Evolutionary conservation across 2,329 filamentous ascomycete species (phyloP).

Genomic region (Verticillium albo-atrum): DNA sequence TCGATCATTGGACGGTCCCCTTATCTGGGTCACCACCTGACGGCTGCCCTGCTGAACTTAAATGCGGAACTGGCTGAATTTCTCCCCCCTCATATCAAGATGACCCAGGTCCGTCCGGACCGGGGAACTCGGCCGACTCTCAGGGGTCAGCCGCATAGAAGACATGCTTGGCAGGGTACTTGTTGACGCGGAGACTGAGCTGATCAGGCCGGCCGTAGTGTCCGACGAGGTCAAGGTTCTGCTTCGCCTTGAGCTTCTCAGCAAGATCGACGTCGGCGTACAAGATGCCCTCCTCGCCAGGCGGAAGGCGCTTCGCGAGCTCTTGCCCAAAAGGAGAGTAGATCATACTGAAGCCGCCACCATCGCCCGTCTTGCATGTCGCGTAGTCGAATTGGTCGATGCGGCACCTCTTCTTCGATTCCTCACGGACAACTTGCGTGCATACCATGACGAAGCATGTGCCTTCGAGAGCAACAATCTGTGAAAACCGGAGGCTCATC

Average conservation of each 20-base stretch:
- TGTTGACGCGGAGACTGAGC: constrained; percentile 15
- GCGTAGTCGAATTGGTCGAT: constrained; percentile 12
- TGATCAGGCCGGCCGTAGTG: constrained; percentile 35
- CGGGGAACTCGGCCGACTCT: neutral
- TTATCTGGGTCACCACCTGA: neutral
- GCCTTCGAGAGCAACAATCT: constrained; percentile 39
- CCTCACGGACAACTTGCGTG: constrained; percentile 33
- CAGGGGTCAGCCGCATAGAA: neutral
- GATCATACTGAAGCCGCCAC: constrained; percentile 24
- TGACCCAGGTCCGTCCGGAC: neutral
- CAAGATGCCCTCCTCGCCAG: constrained; percentile 27
- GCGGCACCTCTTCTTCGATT: constrained; percentile 21
- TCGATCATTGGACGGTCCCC: neutral
- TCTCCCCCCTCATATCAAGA: neutral
- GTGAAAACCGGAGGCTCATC: constrained; percentile 29
- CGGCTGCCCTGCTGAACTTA: neutral
- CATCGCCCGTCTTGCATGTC: constrained; percentile 4
- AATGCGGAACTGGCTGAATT: too few species aligned
- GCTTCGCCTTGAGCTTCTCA: constrained; percentile 9
- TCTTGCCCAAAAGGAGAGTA: constrained; percentile 23
- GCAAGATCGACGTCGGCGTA: constrained; percentile 30
- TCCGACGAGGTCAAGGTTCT: constrained; percentile 12
- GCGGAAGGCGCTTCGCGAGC: constrained; percentile 18
- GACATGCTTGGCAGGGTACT: neutral
- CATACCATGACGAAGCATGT: constrained; percentile 36